Conservation (phyloP, 2,329 filamentous ascomycete species). For the Nothopassalora personata region DNA sequence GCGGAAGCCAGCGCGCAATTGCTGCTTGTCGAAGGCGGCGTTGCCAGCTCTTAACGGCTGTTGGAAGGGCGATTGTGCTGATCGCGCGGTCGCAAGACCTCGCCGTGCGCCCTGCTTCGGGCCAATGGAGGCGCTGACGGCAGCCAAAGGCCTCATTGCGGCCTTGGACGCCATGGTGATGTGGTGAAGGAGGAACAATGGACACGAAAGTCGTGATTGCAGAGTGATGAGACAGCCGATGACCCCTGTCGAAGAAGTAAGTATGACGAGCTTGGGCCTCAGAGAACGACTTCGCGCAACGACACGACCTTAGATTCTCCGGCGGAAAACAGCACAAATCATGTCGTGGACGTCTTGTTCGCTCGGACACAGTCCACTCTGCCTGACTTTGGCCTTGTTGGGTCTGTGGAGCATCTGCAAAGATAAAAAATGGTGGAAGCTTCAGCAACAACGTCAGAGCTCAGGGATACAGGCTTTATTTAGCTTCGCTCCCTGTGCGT, state of each 20-base stretch:
- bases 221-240: background rate
- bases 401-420: background rate
- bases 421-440: background rate
- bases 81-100: conserved; percentile 20
- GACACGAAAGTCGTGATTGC: background rate
- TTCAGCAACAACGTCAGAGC: background rate
- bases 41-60: conserved; percentile 16
- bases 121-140: conserved; percentile 22
- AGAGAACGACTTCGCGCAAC: background rate
- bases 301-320: background rate
- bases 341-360: background rate
- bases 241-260: background rate
- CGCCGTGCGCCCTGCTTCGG: conserved; percentile 19
- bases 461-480: background rate
- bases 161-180: conserved; percentile 25
- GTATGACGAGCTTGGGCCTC: background rate
- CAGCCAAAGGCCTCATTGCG: conserved; percentile 23
- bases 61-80: conserved; percentile 16
- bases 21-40: conserved; percentile 10
- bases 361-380: background rate
- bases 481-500: background rate
- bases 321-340: background rate
- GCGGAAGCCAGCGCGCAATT: conserved; percentile 23
- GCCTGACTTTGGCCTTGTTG: background rate
- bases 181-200: background rate